Evolutionary conservation across 352 stramenopile species (phyloP).

Genomic region (Phytophthora colocasiae): DNA sequence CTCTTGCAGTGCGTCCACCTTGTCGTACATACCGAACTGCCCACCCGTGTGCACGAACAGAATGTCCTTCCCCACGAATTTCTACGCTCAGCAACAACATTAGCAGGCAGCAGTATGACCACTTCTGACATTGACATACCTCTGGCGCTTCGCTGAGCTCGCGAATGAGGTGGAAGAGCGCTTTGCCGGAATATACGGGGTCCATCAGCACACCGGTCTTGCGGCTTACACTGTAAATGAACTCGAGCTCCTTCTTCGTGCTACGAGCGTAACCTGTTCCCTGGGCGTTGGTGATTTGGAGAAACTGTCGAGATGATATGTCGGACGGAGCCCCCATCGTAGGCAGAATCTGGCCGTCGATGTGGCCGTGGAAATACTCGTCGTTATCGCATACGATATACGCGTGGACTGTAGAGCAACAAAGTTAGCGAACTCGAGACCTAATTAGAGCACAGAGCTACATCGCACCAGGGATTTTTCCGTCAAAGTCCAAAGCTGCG

Average conservation of each 20-base stretch:
- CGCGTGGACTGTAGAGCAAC: slow-evolving; percentile 51
- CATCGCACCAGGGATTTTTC: slow-evolving; percentile 41
- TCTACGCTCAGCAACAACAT: slow-evolving; percentile 41
- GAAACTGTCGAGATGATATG: slow-evolving; percentile 67
- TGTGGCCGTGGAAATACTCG: slow-evolving; percentile 87
- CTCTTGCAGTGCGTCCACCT: slow-evolving; percentile 75
- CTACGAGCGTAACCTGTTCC: slow-evolving; percentile 83
- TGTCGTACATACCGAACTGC: slow-evolving; percentile 93
- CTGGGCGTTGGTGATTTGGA: slow-evolving; percentile 86
- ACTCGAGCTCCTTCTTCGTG: slow-evolving; percentile 80
- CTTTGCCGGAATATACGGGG: slow-evolving; percentile 89
- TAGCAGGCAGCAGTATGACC: neutral
- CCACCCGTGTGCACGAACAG: slow-evolving; percentile 94
- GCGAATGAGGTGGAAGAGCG: slow-evolving; percentile 82
- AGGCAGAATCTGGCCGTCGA: slow-evolving; percentile 74
- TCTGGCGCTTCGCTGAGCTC: slow-evolving; percentile 75
- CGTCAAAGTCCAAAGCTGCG: slow-evolving; percentile 50
- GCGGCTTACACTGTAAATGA: slow-evolving; percentile 74
- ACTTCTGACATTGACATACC: slow-evolving; percentile 33
- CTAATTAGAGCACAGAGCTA: neutral
- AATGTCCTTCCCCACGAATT: slow-evolving; percentile 85
- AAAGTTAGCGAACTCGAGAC: neutral
- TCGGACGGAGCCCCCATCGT: slow-evolving; percentile 62
- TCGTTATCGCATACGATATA: slow-evolving; percentile 90
- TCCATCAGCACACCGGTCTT: slow-evolving; percentile 86